Evolutionary conservation across 495 filamentous ascomycete genomes (phyloP), one percentile per base, ranked within the genome.

Genomic region (Podospora tetraspora): DNA sequence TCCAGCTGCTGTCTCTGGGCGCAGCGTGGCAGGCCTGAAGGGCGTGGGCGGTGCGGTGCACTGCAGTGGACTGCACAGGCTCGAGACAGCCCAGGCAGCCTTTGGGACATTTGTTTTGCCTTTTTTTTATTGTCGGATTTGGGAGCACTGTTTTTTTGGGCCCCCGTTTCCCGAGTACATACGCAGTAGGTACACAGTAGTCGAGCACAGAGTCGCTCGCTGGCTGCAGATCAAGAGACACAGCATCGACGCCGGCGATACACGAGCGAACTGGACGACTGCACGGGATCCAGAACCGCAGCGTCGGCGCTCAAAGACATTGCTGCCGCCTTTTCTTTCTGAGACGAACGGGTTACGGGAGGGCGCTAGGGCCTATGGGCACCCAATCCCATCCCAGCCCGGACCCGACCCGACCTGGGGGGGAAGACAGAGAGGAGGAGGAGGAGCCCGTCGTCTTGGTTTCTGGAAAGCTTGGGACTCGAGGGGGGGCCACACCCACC

Each of bases 381-480:
- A 27, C 69, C 73, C 73, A 77, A 75, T 76, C 71, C 64, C 71
- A 72, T 62, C 68, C 64, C 70, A 65, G 69, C 64, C 74, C 68
- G 69, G 27, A 34, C 62, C 73, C 68, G 69, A 66, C 69, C 70
- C 59, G 70, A 59, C 71, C 62, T 69, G 66, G 37, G 19, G 30
- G 9, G 30, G 9, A 11, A 3, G 1, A 25, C 25, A 25, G 30
- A 6, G 30, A 11, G 30, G 27, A 27, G 30, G 30, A 34, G 32
- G 32, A 12, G 32, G 11, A 30, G 29, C 73, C 74, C 75, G 70
- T 74, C 73, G 65, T 69, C 75, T 68, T 74, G 75, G 75, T 77
- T 75, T 75, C 73, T 75, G 73, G 75, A 70, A 76, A 64, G 70
- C 34, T 69, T 71, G 67, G 71, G n/a, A n/a, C n/a, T n/a, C n/a